phyloP scores from a whole-genome alignment of 2,329 filamentous ascomycete species.

The Beauveria sp. region DNA sequence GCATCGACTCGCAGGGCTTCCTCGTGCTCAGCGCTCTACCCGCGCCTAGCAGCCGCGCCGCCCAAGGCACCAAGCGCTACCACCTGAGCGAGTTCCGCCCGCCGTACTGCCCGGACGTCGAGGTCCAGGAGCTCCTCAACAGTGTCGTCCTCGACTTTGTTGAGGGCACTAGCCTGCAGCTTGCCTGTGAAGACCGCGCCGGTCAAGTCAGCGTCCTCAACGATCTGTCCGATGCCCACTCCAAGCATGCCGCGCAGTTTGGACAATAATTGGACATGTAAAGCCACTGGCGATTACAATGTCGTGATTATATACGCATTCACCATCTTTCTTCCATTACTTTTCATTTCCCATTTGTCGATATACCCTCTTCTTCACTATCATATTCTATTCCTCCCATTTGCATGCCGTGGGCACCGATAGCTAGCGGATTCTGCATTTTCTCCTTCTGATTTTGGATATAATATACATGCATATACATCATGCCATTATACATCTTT shows the following conservation, averaged over 20 bases:
- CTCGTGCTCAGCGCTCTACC: constrained; percentile 63
- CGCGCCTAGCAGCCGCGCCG: constrained; percentile 43
- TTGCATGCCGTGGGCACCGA: neutral
- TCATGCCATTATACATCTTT: neutral
- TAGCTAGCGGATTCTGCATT: neutral
- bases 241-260: constrained; percentile 24
- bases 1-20: constrained; percentile 76
- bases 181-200: constrained; percentile 55
- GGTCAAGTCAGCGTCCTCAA: constrained; percentile 49
- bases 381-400: neutral
- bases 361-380: constrained; percentile 11
- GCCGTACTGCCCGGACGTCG: constrained; percentile 80
- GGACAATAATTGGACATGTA: constrained; percentile 19
- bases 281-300: neutral
- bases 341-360: constrained; percentile 3
- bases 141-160: constrained; percentile 60
- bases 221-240: constrained; percentile 30
- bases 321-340: neutral
- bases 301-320: neutral
- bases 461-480: neutral
- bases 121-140: constrained; percentile 86
- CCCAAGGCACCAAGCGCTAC: constrained; percentile 60
- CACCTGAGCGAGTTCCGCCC: constrained; percentile 76
- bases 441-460: neutral
- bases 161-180: constrained; percentile 53